Evolutionary conservation across 139 green algal genomes (phyloP).

Genomic region (Auxenochlorella pyrenoidosa): DNA sequence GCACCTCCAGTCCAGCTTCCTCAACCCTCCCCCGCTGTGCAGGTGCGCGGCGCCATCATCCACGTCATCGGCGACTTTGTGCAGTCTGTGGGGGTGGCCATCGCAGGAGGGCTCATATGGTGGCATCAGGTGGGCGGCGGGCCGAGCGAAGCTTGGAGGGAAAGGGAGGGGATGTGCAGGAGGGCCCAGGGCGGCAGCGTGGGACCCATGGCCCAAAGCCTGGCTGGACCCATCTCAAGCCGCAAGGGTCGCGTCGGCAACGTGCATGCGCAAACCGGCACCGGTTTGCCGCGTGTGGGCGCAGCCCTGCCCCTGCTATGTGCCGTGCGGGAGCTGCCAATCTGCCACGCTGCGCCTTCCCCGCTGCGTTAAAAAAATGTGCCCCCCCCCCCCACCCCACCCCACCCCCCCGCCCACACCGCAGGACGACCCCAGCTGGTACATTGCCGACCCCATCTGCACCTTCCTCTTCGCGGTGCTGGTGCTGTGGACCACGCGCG

Average conservation of each 20-base stretch:
- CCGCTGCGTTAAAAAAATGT: no score
- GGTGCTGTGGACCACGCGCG: conserved; percentile 86
- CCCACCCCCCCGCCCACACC: not conserved
- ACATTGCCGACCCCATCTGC: conserved; percentile 87
- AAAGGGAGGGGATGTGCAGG: not conserved
- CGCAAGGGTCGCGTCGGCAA: no score
- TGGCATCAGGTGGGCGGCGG: conserved; percentile 62
- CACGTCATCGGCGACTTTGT: conserved; percentile 95
- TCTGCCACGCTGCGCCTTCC: no score
- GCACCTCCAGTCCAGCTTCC: no score
- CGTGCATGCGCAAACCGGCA: no score
- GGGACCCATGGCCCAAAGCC: no score
- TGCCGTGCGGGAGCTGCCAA: no score
- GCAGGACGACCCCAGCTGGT: conserved; percentile 71
- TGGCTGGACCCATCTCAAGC: no score
- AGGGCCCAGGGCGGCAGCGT: not conserved
- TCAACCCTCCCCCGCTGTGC: not conserved
- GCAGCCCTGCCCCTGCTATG: no score
- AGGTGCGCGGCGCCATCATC: conserved; percentile 80
- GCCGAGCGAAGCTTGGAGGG: not conserved
- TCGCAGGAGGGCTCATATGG: conserved; percentile 93
- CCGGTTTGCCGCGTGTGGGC: no score
- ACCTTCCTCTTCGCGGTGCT: conserved; percentile 93
- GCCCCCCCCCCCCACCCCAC: not conserved
- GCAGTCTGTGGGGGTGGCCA: conserved; percentile 88